phyloP scores from a whole-genome alignment of 2,329 filamentous ascomycete species.

The Cladosporium colombiae region DNA sequence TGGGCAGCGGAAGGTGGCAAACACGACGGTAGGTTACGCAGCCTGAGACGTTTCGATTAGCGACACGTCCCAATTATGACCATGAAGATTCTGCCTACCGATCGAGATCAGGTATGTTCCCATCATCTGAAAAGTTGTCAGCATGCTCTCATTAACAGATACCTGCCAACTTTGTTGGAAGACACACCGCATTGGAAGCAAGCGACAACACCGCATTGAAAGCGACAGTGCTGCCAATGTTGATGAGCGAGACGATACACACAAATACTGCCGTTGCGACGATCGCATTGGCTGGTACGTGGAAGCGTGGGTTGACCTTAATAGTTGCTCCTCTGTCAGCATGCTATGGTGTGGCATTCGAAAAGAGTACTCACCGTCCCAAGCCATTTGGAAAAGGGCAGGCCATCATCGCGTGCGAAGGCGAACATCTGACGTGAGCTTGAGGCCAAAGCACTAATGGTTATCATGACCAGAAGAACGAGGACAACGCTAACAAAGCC shows the following conservation, averaged over 20 bases:
- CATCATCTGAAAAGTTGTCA: slow-evolving; percentile 33
- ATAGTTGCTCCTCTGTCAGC: not conserved
- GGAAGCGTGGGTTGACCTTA: slow-evolving; percentile 25
- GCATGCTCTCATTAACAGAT: not conserved
- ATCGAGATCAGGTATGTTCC: slow-evolving; percentile 44
- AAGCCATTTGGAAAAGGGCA: slow-evolving; percentile 38
- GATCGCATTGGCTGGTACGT: slow-evolving; percentile 34
- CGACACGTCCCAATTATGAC: not conserved
- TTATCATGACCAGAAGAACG: slow-evolving; percentile 42
- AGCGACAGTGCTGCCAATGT: slow-evolving; percentile 40
- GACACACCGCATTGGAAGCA: slow-evolving; percentile 35
- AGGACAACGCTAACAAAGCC: slow-evolving; percentile 33
- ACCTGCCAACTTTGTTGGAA: not conserved
- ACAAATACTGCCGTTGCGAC: slow-evolving; percentile 27
- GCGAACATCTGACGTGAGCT: slow-evolving; percentile 42
- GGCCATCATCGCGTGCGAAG: slow-evolving; percentile 44
- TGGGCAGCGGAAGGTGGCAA: slow-evolving; percentile 38
- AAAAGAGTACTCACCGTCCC: slow-evolving; percentile 26
- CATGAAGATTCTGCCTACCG: slow-evolving; percentile 17
- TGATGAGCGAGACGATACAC: slow-evolving; percentile 37
- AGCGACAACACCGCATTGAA: slow-evolving; percentile 47
- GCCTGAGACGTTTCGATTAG: not conserved
- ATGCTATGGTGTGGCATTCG: not conserved
- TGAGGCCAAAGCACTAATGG: slow-evolving; percentile 42
- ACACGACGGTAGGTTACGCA: slow-evolving; percentile 42